Evolutionary conservation across 2,329 filamentous ascomycete genomes (phyloP).

Genomic region (Ascosphaera aggregata): DNA sequence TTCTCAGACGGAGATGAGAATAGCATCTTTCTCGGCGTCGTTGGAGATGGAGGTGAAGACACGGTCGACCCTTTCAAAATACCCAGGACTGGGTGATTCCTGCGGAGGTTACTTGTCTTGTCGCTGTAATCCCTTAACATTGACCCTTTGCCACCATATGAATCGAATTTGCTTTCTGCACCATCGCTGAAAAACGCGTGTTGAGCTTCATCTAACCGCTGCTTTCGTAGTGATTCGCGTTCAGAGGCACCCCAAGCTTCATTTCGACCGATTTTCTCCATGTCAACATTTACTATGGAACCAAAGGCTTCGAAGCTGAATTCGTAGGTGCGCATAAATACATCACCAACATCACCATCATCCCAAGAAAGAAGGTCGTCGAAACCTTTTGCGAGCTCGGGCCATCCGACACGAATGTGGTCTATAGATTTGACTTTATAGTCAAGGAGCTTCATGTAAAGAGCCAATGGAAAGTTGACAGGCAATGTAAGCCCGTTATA

Average conservation of each 20-base stretch:
- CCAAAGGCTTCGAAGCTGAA: slow-evolving; percentile 47
- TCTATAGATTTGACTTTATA: slow-evolving; percentile 45
- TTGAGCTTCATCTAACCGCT: background rate
- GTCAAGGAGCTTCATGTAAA: slow-evolving; percentile 61
- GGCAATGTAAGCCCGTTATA: slow-evolving; percentile 88
- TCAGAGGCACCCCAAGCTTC: slow-evolving; percentile 13
- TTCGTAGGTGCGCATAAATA: slow-evolving; percentile 68
- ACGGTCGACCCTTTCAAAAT: slow-evolving; percentile 9
- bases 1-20: slow-evolving; percentile 7
- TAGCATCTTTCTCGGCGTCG: slow-evolving; percentile 7
- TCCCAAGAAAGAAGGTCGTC: slow-evolving; percentile 53
- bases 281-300: slow-evolving; percentile 28
- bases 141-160: slow-evolving; percentile 2
- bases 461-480: slow-evolving; percentile 60
- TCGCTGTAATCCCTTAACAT: slow-evolving; percentile 4
- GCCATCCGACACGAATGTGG: slow-evolving; percentile 74
- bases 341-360: slow-evolving; percentile 55
- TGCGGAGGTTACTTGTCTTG: background rate
- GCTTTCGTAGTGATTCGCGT: slow-evolving; percentile 1
- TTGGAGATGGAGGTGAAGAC: slow-evolving; percentile 9
- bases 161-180: slow-evolving; percentile 4
- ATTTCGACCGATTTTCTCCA: slow-evolving; percentile 21
- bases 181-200: background rate
- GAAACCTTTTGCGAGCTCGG: slow-evolving; percentile 52
- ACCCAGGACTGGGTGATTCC: slow-evolving; percentile 4